Base-by-base conservation (phyloP, 176 grass and related monocot genomes). In the Urochloa ruziziensis region DNA sequence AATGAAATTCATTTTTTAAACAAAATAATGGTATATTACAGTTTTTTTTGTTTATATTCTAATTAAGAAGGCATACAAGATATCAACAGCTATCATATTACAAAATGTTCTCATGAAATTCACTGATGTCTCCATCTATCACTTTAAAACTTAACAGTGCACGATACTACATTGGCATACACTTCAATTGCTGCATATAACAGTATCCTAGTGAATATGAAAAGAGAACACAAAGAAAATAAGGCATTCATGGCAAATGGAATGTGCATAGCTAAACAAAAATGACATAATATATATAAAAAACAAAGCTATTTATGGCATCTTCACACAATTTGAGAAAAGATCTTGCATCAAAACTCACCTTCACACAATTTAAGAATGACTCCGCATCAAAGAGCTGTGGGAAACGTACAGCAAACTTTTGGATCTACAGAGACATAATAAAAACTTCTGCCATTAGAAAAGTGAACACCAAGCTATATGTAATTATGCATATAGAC, bases 321-420 rank as follows among this genome's bases (percentile, higher is more conserved):
- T 87, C 89, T 95, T 86, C 67, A 95, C 83, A 74, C 83, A 92
- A 84, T 89, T 80, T 84, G 94, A 70, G 75, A 97, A 90, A 90
- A 64, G 74, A 80, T 48, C 86, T 79, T 25, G 83, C 87, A 63
- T 88, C 62, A 77, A 72, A 72, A 73, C 70, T 51, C 62, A 97
- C 92, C 90, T 94, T 85, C 76, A 94, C 87, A 75, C 80, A 93
- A 86, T 88, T 88, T 85, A 98, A 81, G 79, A 98, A 95, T 40
- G 73, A 88, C 58, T 90, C 87, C 46, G 89, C 89, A 34, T 93
- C 73, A 78, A 69, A 73, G 40, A 79, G 80, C 53, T 84, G 53
- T 42, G 87, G 74, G 57, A 98, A 98, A 73, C 93, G 72, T 85
- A 95, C 56, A 68, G 91, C 91, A 83, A 98, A 98, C 61, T 98